phyloP scores from a whole-genome alignment of 176 grass and related monocot species.

The Calamus simplicifolius region DNA sequence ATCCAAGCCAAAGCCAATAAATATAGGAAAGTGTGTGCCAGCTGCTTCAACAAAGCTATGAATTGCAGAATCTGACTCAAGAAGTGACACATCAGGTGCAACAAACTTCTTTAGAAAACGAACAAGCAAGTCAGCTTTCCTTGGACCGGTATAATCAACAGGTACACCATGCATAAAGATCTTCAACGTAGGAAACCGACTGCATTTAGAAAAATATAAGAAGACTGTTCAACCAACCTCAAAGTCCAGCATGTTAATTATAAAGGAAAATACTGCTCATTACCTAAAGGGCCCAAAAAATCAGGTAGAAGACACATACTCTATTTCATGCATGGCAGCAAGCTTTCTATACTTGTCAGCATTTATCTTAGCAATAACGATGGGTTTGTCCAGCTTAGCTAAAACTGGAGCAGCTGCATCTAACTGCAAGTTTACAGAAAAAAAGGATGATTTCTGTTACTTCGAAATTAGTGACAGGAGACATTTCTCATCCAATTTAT shows the following conservation, averaged over 20 bases:
- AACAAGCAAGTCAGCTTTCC: constrained; percentile 70
- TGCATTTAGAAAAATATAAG: constrained; percentile 27
- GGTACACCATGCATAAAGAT: constrained; percentile 82
- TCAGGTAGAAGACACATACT: constrained; percentile 43
- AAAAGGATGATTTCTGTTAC: too few species aligned
- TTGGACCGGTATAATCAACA: constrained; percentile 80
- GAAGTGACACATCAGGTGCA: constrained; percentile 66
- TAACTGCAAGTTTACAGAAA: constrained; percentile 40
- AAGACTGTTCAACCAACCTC: not conserved
- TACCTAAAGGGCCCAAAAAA: too few species aligned
- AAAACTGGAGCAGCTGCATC: constrained; percentile 79
- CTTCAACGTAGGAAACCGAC: constrained; percentile 87
- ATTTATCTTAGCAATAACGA: constrained; percentile 76
- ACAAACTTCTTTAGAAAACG: constrained; percentile 91
- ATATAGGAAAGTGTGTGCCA: constrained; percentile 77
- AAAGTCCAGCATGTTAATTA: too few species aligned
- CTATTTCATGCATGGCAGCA: constrained; percentile 83
- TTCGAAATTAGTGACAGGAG: too few species aligned
- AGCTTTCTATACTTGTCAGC: constrained; percentile 91
- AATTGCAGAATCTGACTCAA: constrained; percentile 58
- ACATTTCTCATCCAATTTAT: too few species aligned
- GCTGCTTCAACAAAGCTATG: constrained; percentile 60
- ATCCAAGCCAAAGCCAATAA: constrained; percentile 84
- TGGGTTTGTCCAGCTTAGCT: constrained; percentile 53
- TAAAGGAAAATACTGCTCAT: too few species aligned